These are phyloP conservation scores for Calamus simplicifolius DNA, from an alignment of 176 grass and related monocot genomes.

Conservation along the genomic window DNA sequence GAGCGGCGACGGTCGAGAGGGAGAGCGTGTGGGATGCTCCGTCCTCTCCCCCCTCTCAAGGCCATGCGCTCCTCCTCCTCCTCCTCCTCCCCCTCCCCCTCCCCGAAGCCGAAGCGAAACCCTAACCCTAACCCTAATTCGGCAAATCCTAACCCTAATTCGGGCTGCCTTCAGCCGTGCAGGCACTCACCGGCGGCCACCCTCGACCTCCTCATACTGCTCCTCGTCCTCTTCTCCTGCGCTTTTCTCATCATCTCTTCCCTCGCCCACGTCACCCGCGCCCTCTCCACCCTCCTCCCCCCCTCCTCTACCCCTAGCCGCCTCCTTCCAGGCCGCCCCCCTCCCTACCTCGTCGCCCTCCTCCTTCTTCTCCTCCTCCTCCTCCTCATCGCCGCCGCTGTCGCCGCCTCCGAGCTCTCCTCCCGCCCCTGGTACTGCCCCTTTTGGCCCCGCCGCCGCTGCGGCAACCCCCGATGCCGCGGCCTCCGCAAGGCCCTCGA, in stretches of 20 bases:
- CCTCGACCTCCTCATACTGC: slow-evolving; percentile 86
- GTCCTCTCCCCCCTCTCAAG: too few species aligned
- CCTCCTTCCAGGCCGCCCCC: slow-evolving; percentile 15
- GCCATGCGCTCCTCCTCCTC: too few species aligned
- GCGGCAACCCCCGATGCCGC: slow-evolving; percentile 65
- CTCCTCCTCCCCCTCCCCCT: too few species aligned
- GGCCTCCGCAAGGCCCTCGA: slow-evolving; percentile 80
- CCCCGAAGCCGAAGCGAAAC: too few species aligned
- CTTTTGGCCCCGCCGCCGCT: slow-evolving; percentile 40
- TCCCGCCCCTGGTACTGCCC: slow-evolving; percentile 3
- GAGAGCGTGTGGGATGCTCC: too few species aligned
- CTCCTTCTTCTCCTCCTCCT: slow-evolving; percentile 32
- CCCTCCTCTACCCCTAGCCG: slow-evolving; percentile 2
- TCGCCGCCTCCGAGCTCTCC: slow-evolving; percentile 29
- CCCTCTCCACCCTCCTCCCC: slow-evolving; percentile 38
- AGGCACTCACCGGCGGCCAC: slow-evolving; percentile 73
- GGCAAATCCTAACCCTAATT: slow-evolving; percentile 29
- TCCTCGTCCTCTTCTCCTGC: slow-evolving; percentile 69
- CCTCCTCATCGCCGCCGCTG: slow-evolving; percentile 14
- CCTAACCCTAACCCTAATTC: too few species aligned
- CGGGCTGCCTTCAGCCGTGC: slow-evolving; percentile 36
- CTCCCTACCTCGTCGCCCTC: slow-evolving; percentile 31
- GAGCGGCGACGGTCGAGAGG: too few species aligned
- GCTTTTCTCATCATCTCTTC: slow-evolving; percentile 73
- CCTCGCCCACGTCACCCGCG: slow-evolving; percentile 53